phyloP scores from a whole-genome alignment of 2,329 filamentous ascomycete genomes.

The Aspergillus sergii region DNA sequence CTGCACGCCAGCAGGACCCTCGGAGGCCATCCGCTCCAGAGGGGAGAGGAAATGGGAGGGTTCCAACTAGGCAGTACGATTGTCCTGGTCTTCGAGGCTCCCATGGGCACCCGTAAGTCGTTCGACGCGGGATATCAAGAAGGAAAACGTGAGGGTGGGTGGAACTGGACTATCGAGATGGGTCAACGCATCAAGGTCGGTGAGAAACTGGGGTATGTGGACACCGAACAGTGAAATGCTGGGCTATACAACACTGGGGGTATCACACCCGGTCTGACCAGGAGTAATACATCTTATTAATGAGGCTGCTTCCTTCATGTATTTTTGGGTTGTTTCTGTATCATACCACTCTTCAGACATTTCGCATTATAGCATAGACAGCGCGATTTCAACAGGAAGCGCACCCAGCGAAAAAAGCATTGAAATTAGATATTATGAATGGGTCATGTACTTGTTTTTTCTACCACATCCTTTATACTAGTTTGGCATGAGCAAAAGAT shows the following conservation, averaged over 20 bases:
- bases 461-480: neutral
- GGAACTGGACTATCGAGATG: conserved; percentile 83
- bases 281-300: neutral
- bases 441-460: neutral
- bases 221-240: conserved; percentile 22
- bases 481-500: neutral
- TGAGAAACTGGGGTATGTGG: conserved; percentile 77
- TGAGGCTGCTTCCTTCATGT: neutral
- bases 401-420: neutral
- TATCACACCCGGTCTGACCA: neutral
- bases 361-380: conserved; percentile 5
- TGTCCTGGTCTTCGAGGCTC: conserved; percentile 95
- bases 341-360: conserved; percentile 13
- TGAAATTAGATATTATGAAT: neutral
- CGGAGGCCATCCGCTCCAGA: conserved; percentile 77
- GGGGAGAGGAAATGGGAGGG: conserved; percentile 96
- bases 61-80: conserved; percentile 95
- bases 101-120: conserved; percentile 60
- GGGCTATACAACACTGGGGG: neutral
- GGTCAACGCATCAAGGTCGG: conserved; percentile 89
- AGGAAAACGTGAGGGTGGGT: conserved; percentile 66
- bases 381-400: neutral
- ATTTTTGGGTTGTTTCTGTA: conserved; percentile 10
- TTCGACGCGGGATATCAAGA: conserved; percentile 64
- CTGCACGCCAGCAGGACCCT: conserved; percentile 74